Evolutionary conservation across 1,284 basidiomycete species (phyloP).

Genomic region (Moesziomyces sp.): DNA sequence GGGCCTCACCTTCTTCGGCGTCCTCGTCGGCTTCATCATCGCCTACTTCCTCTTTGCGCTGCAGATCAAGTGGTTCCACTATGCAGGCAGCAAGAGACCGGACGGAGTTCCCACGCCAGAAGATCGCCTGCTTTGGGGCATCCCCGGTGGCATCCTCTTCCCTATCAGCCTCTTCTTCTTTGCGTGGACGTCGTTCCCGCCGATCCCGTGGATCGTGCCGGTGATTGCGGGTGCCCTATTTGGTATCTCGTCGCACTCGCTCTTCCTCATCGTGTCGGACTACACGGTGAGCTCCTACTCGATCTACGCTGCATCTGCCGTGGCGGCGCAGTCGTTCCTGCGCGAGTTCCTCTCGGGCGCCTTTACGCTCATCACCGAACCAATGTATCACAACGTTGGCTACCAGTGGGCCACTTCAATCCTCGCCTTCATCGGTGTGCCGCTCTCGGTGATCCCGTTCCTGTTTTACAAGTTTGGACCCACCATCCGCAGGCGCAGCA

Average conservation of each 20-base stretch:
- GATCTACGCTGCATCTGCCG: conserved; percentile 53
- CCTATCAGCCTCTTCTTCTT: conserved; percentile 56
- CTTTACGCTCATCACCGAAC: conserved; percentile 49
- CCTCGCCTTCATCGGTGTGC: conserved; percentile 50
- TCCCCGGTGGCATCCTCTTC: conserved; percentile 42
- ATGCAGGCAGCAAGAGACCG: conserved; percentile 33
- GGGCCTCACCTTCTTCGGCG: conserved; percentile 52
- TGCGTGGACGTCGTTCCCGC: conserved; percentile 56
- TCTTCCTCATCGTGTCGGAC: conserved; percentile 59
- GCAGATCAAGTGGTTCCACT: conserved; percentile 30
- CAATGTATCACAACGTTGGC: conserved; percentile 49
- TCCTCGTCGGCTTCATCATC: conserved; percentile 47
- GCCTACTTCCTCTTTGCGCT: conserved; percentile 41
- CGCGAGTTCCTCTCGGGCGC: conserved; percentile 50
- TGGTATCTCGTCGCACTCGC: conserved; percentile 54
- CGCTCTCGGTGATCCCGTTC: conserved; percentile 51
- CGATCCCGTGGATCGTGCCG: conserved; percentile 55
- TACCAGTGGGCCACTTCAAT: conserved; percentile 54
- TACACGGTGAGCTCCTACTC: conserved; percentile 54
- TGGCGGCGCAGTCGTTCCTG: conserved; percentile 56
- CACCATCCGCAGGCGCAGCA: conserved; percentile 41
- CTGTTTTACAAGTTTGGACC: conserved; percentile 55
- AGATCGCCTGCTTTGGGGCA: conserved; percentile 45
- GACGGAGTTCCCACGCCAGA: conserved; percentile 39
- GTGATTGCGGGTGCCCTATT: conserved; percentile 47